Percentiles rank a stretch among this genome's conserved stretches.
These are phyloP conservation scores for Rhododendron henanense DNA, from an alignment of 148 eudicot genomes.

Conservation along the genomic window DNA sequence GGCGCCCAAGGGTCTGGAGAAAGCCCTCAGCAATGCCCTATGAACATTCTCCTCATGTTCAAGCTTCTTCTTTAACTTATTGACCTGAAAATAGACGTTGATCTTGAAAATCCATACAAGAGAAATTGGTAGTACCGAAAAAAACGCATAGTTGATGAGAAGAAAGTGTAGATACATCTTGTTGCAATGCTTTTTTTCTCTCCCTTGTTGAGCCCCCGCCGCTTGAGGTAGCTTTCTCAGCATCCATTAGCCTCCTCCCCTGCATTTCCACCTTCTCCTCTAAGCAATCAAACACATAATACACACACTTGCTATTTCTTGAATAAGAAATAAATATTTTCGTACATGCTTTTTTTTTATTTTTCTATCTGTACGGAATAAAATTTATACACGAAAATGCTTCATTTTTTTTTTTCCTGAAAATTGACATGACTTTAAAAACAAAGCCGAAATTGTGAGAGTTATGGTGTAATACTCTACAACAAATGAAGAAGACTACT, in stretches of 20 bases:
- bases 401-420: no score
- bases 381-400: background rate
- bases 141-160: background rate
- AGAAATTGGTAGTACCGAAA: background rate
- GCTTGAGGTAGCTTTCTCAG: background rate
- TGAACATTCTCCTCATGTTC: conserved; percentile 78
- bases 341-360: background rate
- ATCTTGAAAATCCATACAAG: background rate
- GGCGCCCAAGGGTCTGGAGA: conserved; percentile 67
- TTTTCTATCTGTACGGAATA: background rate
- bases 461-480: background rate
- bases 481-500: background rate
- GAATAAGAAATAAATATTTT: background rate
- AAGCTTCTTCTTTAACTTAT: conserved; percentile 70
- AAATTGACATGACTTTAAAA: background rate
- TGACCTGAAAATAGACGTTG: conserved; percentile 42
- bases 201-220: conserved; percentile 19
- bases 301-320: background rate
- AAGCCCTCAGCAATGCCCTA: conserved; percentile 72
- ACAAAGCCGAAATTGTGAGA: no score
- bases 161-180: conserved; percentile 41
- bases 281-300: background rate
- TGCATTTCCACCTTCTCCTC: background rate
- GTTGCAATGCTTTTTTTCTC: conserved; percentile 53
- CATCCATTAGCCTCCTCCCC: background rate